Evolutionary conservation across 495 filamentous ascomycete species (phyloP).

Genomic region (Hyaloscypha finlandica): DNA sequence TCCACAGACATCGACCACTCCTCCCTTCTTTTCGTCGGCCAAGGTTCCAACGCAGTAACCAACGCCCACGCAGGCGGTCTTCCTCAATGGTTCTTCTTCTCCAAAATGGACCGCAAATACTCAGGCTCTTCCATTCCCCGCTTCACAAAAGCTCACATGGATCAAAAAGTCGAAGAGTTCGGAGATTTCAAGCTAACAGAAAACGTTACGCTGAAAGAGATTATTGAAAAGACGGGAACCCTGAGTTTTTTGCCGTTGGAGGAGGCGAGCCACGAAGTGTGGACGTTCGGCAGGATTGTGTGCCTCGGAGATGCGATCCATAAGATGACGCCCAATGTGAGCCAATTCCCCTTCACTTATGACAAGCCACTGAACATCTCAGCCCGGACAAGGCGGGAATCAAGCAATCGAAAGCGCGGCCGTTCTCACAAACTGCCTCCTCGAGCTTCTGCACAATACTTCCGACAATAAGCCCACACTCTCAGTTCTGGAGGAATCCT

Average conservation of each 20-base stretch:
- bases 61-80: slow-evolving; percentile 8
- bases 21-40: slow-evolving; percentile 33
- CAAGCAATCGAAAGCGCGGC: slow-evolving; percentile 42
- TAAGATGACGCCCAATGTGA: slow-evolving; percentile 43
- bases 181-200: slow-evolving; percentile 16
- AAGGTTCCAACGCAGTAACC: slow-evolving; percentile 10
- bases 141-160: slow-evolving; percentile 40
- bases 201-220: slow-evolving; percentile 34
- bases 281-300: slow-evolving; percentile 39
- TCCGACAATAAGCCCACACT: background rate
- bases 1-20: slow-evolving; percentile 32
- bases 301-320: slow-evolving; percentile 47
- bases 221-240: slow-evolving; percentile 16
- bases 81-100: slow-evolving; percentile 42
- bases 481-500: background rate
- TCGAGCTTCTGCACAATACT: slow-evolving; percentile 9
- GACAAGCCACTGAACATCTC: background rate
- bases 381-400: slow-evolving; percentile 43
- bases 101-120: slow-evolving; percentile 18
- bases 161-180: slow-evolving; percentile 35
- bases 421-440: slow-evolving; percentile 35
- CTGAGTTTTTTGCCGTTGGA: slow-evolving; percentile 37
- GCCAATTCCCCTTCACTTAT: background rate
- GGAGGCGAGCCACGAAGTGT: slow-evolving; percentile 42
- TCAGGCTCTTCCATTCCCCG: slow-evolving; percentile 23